A percentile compares a stretch with the other conserved stretches of the same genome.
phyloP scores from a whole-genome alignment of 2,329 filamentous ascomycete genomes.

The Alternaria sp. region DNA sequence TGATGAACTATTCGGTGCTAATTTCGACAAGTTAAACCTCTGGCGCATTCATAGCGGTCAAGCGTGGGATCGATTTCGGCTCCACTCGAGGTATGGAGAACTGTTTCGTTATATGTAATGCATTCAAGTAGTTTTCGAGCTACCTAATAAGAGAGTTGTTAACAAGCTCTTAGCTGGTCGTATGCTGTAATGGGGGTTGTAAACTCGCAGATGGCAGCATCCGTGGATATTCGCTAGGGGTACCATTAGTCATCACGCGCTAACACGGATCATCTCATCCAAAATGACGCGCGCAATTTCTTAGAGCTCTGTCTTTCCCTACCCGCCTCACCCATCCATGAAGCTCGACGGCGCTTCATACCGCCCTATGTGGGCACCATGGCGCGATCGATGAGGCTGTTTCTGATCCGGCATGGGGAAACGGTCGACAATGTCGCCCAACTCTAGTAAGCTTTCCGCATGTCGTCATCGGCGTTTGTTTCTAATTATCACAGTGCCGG shows the following conservation, averaged over 20 bases:
- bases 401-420: slow-evolving; percentile 86
- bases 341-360: slow-evolving; percentile 12
- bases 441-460: slow-evolving; percentile 63
- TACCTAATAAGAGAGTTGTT: too few relatives aligned
- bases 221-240: too few relatives aligned
- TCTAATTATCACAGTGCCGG: slow-evolving; percentile 67
- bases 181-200: too few relatives aligned
- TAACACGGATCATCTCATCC: slow-evolving; percentile 14
- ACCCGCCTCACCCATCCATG: slow-evolving; percentile 17
- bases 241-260: slow-evolving; percentile 15
- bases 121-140: too few relatives aligned
- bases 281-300: slow-evolving; percentile 6
- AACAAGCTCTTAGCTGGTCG: too few relatives aligned
- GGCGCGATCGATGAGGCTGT: slow-evolving; percentile 63
- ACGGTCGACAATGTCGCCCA: slow-evolving; percentile 87
- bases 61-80: too few relatives aligned
- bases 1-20: too few relatives aligned
- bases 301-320: neutral
- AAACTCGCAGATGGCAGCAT: too few relatives aligned
- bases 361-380: slow-evolving; percentile 29
- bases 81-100: too few relatives aligned
- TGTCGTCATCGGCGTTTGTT: neutral
- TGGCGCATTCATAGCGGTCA: too few relatives aligned
- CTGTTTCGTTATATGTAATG: too few relatives aligned
- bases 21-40: too few relatives aligned